These are phyloP conservation scores for Teratosphaeria gauchensis DNA, from an alignment of 2,329 filamentous ascomycete genomes.

Conservation along the genomic window DNA sequence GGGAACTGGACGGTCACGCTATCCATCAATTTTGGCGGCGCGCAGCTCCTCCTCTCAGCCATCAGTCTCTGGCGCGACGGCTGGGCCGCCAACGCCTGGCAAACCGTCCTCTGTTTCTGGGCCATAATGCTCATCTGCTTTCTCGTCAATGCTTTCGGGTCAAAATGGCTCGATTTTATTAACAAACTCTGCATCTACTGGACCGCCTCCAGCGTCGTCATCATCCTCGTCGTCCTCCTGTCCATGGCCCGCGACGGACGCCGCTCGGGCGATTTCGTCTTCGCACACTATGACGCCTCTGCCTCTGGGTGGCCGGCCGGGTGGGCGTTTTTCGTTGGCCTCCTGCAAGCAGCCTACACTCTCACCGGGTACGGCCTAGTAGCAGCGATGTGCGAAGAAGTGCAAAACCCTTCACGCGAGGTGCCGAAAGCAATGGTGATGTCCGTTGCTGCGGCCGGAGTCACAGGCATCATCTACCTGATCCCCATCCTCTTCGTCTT, in stretches of 20 bases:
- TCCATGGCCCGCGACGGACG: conserved; percentile 47
- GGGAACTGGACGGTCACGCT: conserved; percentile 62
- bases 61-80: conserved; percentile 62
- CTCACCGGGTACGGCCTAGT: conserved; percentile 52
- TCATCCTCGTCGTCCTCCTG: conserved; percentile 58
- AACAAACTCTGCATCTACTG: conserved; percentile 67
- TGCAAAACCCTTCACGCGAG: conserved; percentile 57
- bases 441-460: conserved; percentile 55
- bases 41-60: conserved; percentile 57
- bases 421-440: conserved; percentile 63
- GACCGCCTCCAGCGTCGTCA: conserved; percentile 56
- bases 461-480: conserved; percentile 58
- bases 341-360: conserved; percentile 56
- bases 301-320: conserved; percentile 56
- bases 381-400: conserved; percentile 62
- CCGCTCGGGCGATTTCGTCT: conserved; percentile 54
- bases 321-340: conserved; percentile 64
- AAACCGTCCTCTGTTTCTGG: conserved; percentile 64
- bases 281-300: conserved; percentile 58
- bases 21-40: conserved; percentile 62
- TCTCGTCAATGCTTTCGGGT: conserved; percentile 54
- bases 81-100: conserved; percentile 57
- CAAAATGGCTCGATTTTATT: conserved; percentile 55
- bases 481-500: conserved; percentile 69
- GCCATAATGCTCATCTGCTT: conserved; percentile 58